A percentile compares a stretch with the other conserved stretches of the same genome.
phyloP scores from a whole-genome alignment of 306 rosid species.

The Prosopis cineraria region DNA sequence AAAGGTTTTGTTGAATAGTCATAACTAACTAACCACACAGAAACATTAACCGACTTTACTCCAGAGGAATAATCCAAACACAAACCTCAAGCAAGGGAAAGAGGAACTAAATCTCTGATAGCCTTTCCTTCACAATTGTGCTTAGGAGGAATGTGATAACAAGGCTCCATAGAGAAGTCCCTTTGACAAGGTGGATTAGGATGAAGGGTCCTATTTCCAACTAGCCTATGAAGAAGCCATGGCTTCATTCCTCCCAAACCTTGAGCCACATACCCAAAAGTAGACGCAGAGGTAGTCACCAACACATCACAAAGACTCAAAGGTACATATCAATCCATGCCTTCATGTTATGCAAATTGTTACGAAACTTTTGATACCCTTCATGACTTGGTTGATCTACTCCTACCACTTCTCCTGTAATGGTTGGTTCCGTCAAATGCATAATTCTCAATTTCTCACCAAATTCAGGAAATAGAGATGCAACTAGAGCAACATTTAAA shows the following conservation, averaged over 20 bases:
- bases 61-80: constrained; percentile 55
- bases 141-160: constrained; percentile 11
- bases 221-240: constrained; percentile 50
- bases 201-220: constrained; percentile 32
- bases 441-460: constrained; percentile 39
- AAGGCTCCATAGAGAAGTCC: constrained; percentile 55
- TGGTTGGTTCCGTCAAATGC: constrained; percentile 46
- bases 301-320: constrained; percentile 47
- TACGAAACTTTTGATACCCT: constrained; percentile 49
- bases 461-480: constrained; percentile 52
- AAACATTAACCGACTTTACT: constrained; percentile 33
- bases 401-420: constrained; percentile 48
- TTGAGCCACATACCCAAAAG: constrained; percentile 63
- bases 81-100: constrained; percentile 48
- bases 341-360: constrained; percentile 50
- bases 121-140: constrained; percentile 21
- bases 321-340: constrained; percentile 55
- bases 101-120: constrained; percentile 26
- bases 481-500: constrained; percentile 45
- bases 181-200: constrained; percentile 39
- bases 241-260: constrained; percentile 53
- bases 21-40: neutral
- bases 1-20: neutral
- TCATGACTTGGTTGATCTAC: constrained; percentile 56
- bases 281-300: constrained; percentile 55